Conservation (phyloP, 2,329 filamentous ascomycete species). For the Drechslera avenae region DNA sequence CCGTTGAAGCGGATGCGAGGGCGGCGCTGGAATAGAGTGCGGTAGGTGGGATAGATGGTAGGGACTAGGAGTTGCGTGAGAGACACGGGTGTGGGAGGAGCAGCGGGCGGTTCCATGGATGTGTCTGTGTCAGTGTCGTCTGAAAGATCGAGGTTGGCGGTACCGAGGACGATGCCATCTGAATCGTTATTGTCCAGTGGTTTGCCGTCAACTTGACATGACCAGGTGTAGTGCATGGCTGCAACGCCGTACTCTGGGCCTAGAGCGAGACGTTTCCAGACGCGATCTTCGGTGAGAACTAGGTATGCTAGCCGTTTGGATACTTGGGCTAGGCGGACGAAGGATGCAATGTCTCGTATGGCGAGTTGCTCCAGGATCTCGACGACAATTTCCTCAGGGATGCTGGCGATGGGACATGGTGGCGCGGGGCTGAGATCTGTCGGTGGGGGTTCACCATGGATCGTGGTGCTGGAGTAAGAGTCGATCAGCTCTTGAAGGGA, state of each 20-base stretch:
- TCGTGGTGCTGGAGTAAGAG: conserved; percentile 72
- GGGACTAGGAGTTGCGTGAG: conserved; percentile 44
- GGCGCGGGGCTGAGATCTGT: conserved; percentile 74
- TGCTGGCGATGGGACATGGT: conserved; percentile 75
- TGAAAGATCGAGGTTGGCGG: conserved; percentile 16
- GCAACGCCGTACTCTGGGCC: conserved; percentile 76
- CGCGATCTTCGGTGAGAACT: conserved; percentile 78
- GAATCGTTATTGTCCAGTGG: conserved; percentile 47
- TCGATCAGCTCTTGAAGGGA: conserved; percentile 72
- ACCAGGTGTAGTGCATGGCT: conserved; percentile 82
- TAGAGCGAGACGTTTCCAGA: conserved; percentile 81
- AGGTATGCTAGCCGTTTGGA: conserved; percentile 89
- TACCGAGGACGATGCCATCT: conserved; percentile 38
- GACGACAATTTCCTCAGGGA: conserved; percentile 84
- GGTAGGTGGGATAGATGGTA: conserved; percentile 51
- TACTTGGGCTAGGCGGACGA: conserved; percentile 75
- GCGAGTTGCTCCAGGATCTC: conserved; percentile 79
- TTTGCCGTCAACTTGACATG: conserved; percentile 62
- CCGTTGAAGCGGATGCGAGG: conserved; percentile 93
- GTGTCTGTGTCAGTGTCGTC: conserved; percentile 17
- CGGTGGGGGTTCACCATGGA: conserved; percentile 68
- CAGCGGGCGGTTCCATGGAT: conserved; percentile 4
- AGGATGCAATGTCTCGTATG: conserved; percentile 74
- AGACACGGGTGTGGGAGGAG: conserved; percentile 17
- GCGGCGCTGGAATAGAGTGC: conserved; percentile 76